Conservation (phyloP, 805 yeast species). For the Starmerella gropengiesseri region DNA sequence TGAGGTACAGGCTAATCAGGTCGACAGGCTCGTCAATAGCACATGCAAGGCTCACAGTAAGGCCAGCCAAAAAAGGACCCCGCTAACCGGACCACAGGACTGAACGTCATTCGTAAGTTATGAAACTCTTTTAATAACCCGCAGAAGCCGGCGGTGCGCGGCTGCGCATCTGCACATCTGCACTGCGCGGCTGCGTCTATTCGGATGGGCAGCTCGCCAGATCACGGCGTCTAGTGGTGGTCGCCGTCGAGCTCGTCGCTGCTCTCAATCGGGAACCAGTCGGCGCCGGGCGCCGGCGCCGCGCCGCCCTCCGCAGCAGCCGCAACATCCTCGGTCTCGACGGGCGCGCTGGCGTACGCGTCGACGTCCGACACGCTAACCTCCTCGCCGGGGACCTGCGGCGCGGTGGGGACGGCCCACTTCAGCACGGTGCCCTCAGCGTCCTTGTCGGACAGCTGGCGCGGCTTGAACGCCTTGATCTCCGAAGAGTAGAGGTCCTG, state of each 20-base stretch:
- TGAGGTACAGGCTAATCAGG: too few relatives aligned
- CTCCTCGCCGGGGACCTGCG: conserved; percentile 72
- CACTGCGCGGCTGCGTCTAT: too few relatives aligned
- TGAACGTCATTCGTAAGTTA: too few relatives aligned
- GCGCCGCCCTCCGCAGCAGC: conserved; percentile 20
- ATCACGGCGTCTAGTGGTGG: conserved; percentile 18
- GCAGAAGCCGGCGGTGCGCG: too few relatives aligned
- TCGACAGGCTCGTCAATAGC: too few relatives aligned
- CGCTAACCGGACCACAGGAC: too few relatives aligned
- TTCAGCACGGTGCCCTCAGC: conserved; percentile 70
- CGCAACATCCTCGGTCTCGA: conserved; percentile 29
- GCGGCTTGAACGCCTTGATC: conserved; percentile 80
- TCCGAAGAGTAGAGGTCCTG: conserved; percentile 80
- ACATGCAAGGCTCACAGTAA: too few relatives aligned
- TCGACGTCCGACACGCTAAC: conserved; percentile 47
- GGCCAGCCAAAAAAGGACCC: too few relatives aligned
- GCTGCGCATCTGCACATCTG: too few relatives aligned
- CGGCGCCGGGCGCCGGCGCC: conserved; percentile 25
- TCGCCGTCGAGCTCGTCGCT: conserved; percentile 28
- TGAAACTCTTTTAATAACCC: too few relatives aligned
- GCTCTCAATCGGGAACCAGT: conserved; percentile 37
- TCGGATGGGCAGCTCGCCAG: too few relatives aligned
- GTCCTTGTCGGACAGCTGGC: conserved; percentile 58
- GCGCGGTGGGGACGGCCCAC: conserved; percentile 74
- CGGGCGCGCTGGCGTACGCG: conserved; percentile 37